These are phyloP conservation scores for Rutstroemia sp. DNA, from an alignment of 2,329 filamentous ascomycete species.

Conservation along the genomic window DNA sequence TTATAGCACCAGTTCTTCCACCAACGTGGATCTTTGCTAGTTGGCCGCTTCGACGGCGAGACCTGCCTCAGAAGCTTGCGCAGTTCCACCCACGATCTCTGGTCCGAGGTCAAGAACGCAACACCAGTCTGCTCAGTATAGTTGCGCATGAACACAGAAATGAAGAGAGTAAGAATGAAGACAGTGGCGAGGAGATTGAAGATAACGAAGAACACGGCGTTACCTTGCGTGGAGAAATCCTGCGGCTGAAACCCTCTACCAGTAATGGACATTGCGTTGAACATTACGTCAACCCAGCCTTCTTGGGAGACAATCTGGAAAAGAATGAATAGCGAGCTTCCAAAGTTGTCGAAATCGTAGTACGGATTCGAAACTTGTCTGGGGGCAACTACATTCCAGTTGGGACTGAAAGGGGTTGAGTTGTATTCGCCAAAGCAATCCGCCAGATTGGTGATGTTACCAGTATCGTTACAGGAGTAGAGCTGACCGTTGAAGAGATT, in stretches of 20 bases:
- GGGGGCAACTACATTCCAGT: constrained; percentile 79
- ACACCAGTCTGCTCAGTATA: constrained; percentile 98
- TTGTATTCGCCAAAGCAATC: constrained; percentile 82
- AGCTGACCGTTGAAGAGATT: constrained; percentile 87
- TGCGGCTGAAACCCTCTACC: constrained; percentile 67
- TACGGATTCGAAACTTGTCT: constrained; percentile 74
- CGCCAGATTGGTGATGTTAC: constrained; percentile 49
- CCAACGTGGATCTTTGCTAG: constrained; percentile 64
- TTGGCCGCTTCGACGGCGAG: constrained; percentile 86
- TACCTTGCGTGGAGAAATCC: constrained; percentile 66
- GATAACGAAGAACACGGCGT: constrained; percentile 87
- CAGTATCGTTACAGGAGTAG: constrained; percentile 69
- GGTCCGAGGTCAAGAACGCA: constrained; percentile 89
- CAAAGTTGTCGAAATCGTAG: constrained; percentile 92
- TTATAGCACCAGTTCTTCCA: constrained; percentile 96
- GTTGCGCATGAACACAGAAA: constrained; percentile 99
- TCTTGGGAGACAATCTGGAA: constrained; percentile 99
- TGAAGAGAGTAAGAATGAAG: constrained; percentile 93
- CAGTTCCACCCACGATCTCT: constrained; percentile 93
- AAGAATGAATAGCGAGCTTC: constrained; percentile 86
- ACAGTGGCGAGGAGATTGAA: constrained; percentile 97
- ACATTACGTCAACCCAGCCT: constrained; percentile 94
- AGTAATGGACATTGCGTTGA: constrained; percentile 73
- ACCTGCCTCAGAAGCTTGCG: constrained; percentile 88
- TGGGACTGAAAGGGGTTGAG: constrained; percentile 61